phyloP scores from a whole-genome alignment of 202 grass and related monocot genomes.

The Schoenoplectus triqueter region DNA sequence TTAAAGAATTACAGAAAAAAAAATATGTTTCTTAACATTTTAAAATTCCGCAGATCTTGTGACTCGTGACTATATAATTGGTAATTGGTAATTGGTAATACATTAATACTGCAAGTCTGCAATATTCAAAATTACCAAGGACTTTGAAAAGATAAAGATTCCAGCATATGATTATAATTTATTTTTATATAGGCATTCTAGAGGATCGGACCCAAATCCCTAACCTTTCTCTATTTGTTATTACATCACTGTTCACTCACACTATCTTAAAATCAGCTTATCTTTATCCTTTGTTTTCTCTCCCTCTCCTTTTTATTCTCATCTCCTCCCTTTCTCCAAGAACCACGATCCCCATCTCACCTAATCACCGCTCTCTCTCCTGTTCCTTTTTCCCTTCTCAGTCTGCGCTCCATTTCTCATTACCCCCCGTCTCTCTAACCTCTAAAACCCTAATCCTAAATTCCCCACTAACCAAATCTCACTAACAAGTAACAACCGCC shows the following conservation, averaged over 20 bases:
- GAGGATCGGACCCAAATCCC: conserved; percentile 36
- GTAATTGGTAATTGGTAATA: too few species aligned
- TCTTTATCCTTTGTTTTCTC: conserved; percentile 32
- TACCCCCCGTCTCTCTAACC: background rate
- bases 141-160: background rate
- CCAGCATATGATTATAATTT: conserved; percentile 6
- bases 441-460: conserved; percentile 46
- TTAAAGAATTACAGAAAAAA: background rate
- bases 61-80: too few species aligned
- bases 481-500: conserved; percentile 22
- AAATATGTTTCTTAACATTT: too few species aligned
- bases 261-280: conserved; percentile 27
- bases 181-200: conserved; percentile 1
- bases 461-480: conserved; percentile 36
- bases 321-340: conserved; percentile 34
- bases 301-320: conserved; percentile 57
- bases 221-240: conserved; percentile 25
- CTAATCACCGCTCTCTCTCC: conserved; percentile 44
- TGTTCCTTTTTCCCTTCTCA: conserved; percentile 33
- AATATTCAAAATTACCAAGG: background rate
- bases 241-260: conserved; percentile 29
- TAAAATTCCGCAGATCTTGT: too few species aligned
- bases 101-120: too few species aligned
- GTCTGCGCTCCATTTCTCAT: conserved; percentile 38
- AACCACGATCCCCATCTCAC: conserved; percentile 15